Percentiles rank a stretch among this genome's conserved stretches.
Evolutionary conservation across 2,329 filamentous ascomycete species (phyloP).

Genomic region (Alternaria triticina): DNA sequence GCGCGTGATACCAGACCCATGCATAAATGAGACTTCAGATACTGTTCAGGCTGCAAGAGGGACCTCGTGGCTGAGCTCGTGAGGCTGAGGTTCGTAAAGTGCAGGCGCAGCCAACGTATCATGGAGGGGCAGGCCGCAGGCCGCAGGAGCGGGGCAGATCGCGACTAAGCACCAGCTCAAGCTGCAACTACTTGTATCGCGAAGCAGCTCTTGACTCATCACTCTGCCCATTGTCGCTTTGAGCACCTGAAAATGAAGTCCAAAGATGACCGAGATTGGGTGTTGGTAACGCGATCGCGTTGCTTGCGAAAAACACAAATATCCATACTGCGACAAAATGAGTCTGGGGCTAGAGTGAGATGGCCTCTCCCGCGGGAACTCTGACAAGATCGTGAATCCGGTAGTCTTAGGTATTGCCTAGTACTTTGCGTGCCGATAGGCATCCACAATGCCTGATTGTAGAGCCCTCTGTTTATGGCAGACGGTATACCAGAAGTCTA

Average conservation of each 20-base stretch:
- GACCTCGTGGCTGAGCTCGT: not conserved
- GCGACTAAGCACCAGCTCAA: conserved; percentile 1
- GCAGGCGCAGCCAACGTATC: not conserved
- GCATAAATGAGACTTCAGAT: not conserved
- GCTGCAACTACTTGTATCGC: not conserved
- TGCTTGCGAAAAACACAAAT: not conserved
- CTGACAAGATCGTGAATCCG: not conserved
- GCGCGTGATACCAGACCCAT: not conserved
- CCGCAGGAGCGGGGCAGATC: conserved; percentile 11
- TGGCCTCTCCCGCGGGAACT: not conserved
- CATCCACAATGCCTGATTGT: too few species aligned
- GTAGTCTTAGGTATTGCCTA: not conserved
- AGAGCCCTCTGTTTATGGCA: too few species aligned
- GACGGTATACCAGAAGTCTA: too few species aligned
- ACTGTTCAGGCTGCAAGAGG: not conserved
- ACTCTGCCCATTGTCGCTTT: not conserved
- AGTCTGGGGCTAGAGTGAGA: not conserved
- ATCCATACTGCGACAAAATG: not conserved
- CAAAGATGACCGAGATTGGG: not conserved
- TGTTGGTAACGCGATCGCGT: not conserved
- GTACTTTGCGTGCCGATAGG: too few species aligned
- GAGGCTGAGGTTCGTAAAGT: not conserved
- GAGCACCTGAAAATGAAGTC: not conserved
- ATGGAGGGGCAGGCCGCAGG: conserved; percentile 8
- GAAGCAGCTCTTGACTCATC: not conserved